phyloP scores from a whole-genome alignment of 257 asterid genomes.

The Solanum piurae region DNA sequence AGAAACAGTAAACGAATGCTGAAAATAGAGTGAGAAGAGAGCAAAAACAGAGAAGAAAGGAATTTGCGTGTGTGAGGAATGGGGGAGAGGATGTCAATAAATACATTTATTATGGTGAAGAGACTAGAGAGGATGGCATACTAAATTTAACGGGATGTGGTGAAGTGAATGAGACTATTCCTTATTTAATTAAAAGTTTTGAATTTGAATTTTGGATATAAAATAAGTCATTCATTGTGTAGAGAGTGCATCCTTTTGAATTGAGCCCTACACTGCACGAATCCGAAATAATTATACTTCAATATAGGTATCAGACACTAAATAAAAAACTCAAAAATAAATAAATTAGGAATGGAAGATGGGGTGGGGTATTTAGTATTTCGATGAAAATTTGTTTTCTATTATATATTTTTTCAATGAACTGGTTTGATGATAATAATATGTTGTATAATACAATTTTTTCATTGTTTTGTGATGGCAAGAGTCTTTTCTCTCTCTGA shows the following conservation, averaged over 20 bases:
- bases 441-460: too few relatives aligned
- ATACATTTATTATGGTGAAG: not conserved
- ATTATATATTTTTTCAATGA: too few relatives aligned
- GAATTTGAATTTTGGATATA: fast-evolving
- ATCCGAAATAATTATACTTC: fast-evolving
- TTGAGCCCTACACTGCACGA: not conserved
- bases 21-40: not conserved
- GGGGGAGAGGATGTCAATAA: not conserved
- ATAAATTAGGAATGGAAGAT: not conserved
- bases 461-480: not conserved
- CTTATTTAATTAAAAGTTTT: too few relatives aligned
- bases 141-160: not conserved
- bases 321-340: too few relatives aligned
- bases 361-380: too few relatives aligned
- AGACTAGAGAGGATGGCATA: not conserved
- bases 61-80: not conserved
- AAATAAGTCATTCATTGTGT: not conserved
- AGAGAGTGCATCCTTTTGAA: not conserved
- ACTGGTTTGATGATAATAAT: too few relatives aligned
- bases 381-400: too few relatives aligned
- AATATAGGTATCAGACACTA: too few relatives aligned
- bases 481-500: not conserved
- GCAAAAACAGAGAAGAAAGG: not conserved
- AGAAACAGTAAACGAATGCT: not conserved
- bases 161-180: not conserved